Conservation (phyloP, 192 early-diverging fungal genomes). For the Lobosporangium transversale region DNA sequence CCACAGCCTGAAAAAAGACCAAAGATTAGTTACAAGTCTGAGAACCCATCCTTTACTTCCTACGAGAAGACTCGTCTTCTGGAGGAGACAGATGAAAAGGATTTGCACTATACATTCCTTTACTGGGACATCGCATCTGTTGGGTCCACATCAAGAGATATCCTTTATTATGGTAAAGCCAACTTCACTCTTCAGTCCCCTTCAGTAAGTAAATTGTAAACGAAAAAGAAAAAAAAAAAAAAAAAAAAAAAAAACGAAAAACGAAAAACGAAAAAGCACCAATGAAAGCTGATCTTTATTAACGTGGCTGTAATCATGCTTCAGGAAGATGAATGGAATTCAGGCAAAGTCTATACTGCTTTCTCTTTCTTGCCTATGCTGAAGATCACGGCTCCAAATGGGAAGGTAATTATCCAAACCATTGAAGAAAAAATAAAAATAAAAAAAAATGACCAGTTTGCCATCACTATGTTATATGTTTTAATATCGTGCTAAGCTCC, state of each 20-base stretch:
- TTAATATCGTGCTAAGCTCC: too few relatives aligned
- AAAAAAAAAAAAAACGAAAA: too few relatives aligned
- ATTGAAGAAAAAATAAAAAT: too few relatives aligned
- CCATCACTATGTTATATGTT: too few relatives aligned
- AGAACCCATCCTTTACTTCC: constrained; percentile 1
- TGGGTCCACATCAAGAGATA: constrained; percentile 21
- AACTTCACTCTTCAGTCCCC: neutral
- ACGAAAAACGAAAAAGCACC: neutral
- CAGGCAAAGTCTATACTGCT: constrained; percentile 1
- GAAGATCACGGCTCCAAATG: constrained; percentile 4
- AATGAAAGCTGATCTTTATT: neutral
- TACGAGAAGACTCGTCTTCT: neutral
- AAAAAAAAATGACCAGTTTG: too few relatives aligned
- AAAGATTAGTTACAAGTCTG: constrained; percentile 9
- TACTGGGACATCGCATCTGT: constrained; percentile 32
- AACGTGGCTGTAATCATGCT: neutral
- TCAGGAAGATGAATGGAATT: constrained; percentile 10
- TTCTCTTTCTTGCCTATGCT: constrained; percentile 32
- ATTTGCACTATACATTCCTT: constrained; percentile 4
- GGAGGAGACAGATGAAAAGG: constrained; percentile 22
- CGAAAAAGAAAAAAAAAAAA: neutral
- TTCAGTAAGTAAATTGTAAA: too few relatives aligned
- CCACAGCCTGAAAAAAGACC: neutral
- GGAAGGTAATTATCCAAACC: neutral
- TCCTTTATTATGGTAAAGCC: constrained; percentile 13